Conservation (phyloP, 129 eudicot species). For the Tagetes patula region DNA sequence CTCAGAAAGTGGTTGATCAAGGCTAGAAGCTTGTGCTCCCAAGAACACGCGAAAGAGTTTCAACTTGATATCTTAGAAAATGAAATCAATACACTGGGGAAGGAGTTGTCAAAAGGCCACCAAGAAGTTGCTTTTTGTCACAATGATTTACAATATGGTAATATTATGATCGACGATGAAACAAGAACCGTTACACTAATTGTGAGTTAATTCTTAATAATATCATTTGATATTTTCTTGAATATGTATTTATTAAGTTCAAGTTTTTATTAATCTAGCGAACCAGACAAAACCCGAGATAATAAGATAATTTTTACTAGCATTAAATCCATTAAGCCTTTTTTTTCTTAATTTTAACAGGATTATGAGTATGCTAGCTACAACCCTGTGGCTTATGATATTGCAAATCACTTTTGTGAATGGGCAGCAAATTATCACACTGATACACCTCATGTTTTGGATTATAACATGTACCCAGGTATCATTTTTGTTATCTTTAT, state of each 20-base stretch:
- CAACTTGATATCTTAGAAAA: conserved; percentile 53
- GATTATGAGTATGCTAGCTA: conserved; percentile 95
- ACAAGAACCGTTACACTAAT: conserved; percentile 61
- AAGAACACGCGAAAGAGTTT: conserved; percentile 50
- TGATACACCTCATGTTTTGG: conserved; percentile 73
- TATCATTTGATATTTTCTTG: neutral
- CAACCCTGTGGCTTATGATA: conserved; percentile 81
- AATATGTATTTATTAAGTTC: conserved; percentile 1
- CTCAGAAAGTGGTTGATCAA: conserved; percentile 67
- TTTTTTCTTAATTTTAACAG: conserved; percentile 33
- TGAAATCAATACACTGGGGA: conserved; percentile 55
- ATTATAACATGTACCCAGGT: conserved; percentile 80
- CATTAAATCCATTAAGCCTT: neutral
- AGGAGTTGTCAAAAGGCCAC: conserved; percentile 37
- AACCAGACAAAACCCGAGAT: neutral
- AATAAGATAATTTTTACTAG: neutral
- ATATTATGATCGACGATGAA: conserved; percentile 76
- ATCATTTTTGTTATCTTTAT: neutral
- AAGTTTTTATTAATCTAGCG: conserved; percentile 1
- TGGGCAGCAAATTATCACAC: conserved; percentile 93
- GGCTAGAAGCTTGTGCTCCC: conserved; percentile 58
- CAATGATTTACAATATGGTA: conserved; percentile 94
- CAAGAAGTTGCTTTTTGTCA: conserved; percentile 82
- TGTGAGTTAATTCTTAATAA: conserved; percentile 41
- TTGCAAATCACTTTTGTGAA: conserved; percentile 87